Evolutionary conservation across 441 rosid genomes (phyloP).

Genomic region (Lepidium campestre): DNA sequence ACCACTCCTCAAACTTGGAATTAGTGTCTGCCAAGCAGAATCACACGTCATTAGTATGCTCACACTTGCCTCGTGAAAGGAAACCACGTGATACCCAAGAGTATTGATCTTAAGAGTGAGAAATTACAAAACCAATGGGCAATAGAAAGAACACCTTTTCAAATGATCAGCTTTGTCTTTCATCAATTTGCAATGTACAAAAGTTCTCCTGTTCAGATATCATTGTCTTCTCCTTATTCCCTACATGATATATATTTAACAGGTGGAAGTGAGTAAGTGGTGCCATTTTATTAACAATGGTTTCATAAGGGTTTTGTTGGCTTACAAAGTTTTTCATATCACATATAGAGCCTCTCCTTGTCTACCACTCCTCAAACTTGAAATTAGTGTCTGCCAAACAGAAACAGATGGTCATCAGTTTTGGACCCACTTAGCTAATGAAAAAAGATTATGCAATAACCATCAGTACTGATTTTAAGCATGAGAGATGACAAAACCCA

Average conservation of each 20-base stretch:
- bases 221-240: too few relatives aligned
- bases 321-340: too few relatives aligned
- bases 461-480: too few relatives aligned
- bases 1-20: too few relatives aligned
- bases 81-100: background rate
- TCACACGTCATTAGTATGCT: conserved; percentile 37
- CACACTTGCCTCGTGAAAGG: background rate
- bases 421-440: conserved; percentile 22
- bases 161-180: conserved; percentile 37
- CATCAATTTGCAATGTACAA: background rate
- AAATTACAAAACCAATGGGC: background rate
- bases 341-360: too few relatives aligned
- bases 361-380: conserved; percentile 19
- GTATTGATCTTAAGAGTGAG: background rate
- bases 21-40: conserved; percentile 34
- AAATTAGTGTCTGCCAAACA: conserved; percentile 39
- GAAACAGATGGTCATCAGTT: conserved; percentile 36
- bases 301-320: too few relatives aligned
- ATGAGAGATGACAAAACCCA: too few relatives aligned
- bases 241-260: too few relatives aligned
- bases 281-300: too few relatives aligned
- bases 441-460: too few relatives aligned
- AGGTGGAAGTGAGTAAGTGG: too few relatives aligned
- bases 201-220: too few relatives aligned
- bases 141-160: conserved; percentile 40